These are phyloP conservation scores for Blastobotrys petasosporus DNA, from an alignment of 1,139 yeast species.

Conservation along the genomic window DNA sequence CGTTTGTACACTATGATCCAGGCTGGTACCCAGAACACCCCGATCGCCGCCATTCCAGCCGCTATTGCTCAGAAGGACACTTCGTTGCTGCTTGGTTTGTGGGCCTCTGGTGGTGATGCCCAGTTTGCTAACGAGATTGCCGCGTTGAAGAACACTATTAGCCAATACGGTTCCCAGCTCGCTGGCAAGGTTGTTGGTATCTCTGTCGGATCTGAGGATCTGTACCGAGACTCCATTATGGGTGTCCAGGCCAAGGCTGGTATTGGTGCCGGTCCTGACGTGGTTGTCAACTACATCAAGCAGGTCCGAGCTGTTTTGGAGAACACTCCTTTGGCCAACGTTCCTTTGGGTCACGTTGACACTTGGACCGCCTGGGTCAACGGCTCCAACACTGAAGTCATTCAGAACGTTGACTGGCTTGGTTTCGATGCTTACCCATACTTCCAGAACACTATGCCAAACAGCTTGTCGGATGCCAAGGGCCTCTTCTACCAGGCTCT, in stretches of 20 bases:
- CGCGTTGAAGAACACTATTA: conserved; percentile 27
- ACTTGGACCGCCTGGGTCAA: conserved; percentile 27
- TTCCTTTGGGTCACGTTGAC: conserved; percentile 23
- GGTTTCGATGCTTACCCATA: conserved; percentile 24
- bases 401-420: conserved; percentile 19
- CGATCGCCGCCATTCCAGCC: conserved; percentile 30
- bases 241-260: conserved; percentile 26
- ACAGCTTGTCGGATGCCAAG: conserved; percentile 19
- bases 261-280: conserved; percentile 56
- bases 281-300: conserved; percentile 57
- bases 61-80: conserved; percentile 31
- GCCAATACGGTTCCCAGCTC: conserved; percentile 19
- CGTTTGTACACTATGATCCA: conserved; percentile 26
- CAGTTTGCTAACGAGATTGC: conserved; percentile 29
- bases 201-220: conserved; percentile 86
- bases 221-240: conserved; percentile 55
- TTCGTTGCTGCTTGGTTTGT: conserved; percentile 28
- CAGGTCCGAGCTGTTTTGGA: conserved; percentile 52
- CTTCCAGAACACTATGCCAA: conserved; percentile 26
- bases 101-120: conserved; percentile 31
- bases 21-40: conserved; percentile 26
- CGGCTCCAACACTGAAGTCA: conserved; percentile 21
- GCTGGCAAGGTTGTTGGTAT: conserved; percentile 49
- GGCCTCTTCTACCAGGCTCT: conserved; percentile 17
- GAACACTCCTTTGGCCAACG: conserved; percentile 17